Percentiles rank a stretch among this genome's conserved stretches.
These are phyloP conservation scores for Spiraea crenata DNA, from an alignment of 331 rosid species.

Conservation along the genomic window DNA sequence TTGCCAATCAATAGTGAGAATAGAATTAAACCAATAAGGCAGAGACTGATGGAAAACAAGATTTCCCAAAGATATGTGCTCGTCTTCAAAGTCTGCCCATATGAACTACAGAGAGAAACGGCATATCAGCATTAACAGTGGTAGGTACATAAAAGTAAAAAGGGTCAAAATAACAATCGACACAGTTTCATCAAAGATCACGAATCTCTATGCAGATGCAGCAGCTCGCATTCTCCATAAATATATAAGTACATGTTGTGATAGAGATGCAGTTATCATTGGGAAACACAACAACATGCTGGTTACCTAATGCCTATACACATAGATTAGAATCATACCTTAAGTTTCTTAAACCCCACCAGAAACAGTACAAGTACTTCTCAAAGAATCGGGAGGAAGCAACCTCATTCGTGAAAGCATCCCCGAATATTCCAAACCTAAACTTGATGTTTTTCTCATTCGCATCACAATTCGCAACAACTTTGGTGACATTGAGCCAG, in stretches of 20 bases:
- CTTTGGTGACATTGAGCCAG: slow-evolving; percentile 67
- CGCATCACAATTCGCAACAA: slow-evolving; percentile 45
- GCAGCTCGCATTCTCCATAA: neutral
- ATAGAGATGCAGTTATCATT: too few species aligned
- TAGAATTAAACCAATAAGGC: slow-evolving; percentile 66
- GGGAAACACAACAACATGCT: neutral
- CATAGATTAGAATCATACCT: slow-evolving; percentile 43
- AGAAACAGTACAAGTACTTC: slow-evolving; percentile 71
- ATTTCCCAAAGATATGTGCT: slow-evolving; percentile 70
- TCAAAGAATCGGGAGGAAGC: slow-evolving; percentile 49
- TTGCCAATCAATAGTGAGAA: slow-evolving; percentile 80
- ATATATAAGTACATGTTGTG: too few species aligned
- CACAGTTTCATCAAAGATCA: too few species aligned
- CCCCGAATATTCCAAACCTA: slow-evolving; percentile 75
- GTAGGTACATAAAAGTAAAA: neutral
- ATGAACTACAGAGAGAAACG: slow-evolving; percentile 50
- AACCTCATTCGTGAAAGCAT: slow-evolving; percentile 65
- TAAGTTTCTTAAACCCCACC: slow-evolving; percentile 82
- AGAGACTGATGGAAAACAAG: slow-evolving; percentile 54
- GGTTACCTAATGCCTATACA: neutral
- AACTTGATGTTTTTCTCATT: slow-evolving; percentile 38
- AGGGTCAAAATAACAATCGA: too few species aligned
- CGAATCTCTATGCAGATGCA: neutral
- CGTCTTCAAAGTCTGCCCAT: slow-evolving; percentile 74
- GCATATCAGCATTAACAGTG: neutral